Percentiles rank a stretch among this genome's conserved stretches.
phyloP scores from a whole-genome alignment of 257 asterid species.

The Fraxinus cuspidata region DNA sequence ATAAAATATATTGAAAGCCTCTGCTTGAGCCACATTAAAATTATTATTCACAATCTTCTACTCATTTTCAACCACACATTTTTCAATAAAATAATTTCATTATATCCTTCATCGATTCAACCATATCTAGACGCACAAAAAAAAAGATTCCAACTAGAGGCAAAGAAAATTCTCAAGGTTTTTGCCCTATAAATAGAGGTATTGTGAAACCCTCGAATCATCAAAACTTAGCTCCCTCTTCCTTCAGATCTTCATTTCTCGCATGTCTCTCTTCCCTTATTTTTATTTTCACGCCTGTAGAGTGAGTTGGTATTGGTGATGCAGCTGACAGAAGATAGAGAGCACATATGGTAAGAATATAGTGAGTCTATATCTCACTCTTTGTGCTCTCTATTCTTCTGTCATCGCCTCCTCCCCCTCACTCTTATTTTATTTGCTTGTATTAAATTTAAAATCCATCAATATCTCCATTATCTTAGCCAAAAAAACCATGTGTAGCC shows the following conservation, averaged over 20 bases:
- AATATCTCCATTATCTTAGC: not conserved
- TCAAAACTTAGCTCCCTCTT: slow-evolving; percentile 3
- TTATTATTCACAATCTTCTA: too few relatives aligned
- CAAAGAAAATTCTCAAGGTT: not conserved
- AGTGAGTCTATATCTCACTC: slow-evolving; percentile 23
- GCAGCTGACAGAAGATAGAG: slow-evolving; percentile 58
- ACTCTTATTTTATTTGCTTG: not conserved
- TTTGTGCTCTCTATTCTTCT: slow-evolving; percentile 32
- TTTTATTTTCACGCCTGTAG: not conserved
- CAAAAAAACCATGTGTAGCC: not conserved
- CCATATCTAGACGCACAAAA: not conserved
- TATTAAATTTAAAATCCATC: not conserved
- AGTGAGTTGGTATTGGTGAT: slow-evolving; percentile 39
- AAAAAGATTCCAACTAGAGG: not conserved
- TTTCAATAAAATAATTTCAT: too few relatives aligned
- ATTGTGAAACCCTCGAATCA: slow-evolving; percentile 21
- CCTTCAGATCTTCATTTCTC: not conserved
- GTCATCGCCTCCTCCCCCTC: slow-evolving; percentile 26
- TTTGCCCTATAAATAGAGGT: slow-evolving; percentile 38
- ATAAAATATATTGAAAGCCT: too few relatives aligned
- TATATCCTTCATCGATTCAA: not conserved
- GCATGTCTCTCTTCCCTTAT: not conserved
- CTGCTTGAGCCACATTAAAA: too few relatives aligned
- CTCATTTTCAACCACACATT: too few relatives aligned
- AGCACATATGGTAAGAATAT: slow-evolving; percentile 45